A percentile compares a stretch with the other conserved stretches of the same genome.
phyloP scores from a whole-genome alignment of 2,329 filamentous ascomycete genomes.

The Emmonsiellopsis sp. region DNA sequence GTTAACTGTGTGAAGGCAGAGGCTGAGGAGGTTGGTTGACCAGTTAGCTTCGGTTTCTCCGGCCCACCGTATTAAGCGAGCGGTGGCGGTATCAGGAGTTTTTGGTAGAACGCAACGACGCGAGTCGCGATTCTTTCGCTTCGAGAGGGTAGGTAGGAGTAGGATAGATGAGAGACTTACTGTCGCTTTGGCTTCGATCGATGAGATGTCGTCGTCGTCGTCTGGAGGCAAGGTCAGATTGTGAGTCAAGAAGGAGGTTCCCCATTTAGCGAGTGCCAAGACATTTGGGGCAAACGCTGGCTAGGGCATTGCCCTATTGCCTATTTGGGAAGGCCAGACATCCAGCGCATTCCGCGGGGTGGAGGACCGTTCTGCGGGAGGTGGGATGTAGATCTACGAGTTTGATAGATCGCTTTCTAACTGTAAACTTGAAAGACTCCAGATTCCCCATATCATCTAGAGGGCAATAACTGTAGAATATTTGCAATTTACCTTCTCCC shows the following conservation, averaged over 20 bases:
- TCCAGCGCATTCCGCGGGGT: background rate
- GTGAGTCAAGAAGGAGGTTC: background rate
- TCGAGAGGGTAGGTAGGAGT: background rate
- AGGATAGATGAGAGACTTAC: background rate
- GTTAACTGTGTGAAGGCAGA: background rate
- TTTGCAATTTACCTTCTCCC: no score
- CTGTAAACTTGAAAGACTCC: background rate
- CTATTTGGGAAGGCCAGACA: background rate
- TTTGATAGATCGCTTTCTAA: background rate
- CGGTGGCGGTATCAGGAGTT: background rate
- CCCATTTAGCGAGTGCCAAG: conserved; percentile 7
- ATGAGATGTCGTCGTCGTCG: background rate
- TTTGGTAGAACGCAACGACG: no score
- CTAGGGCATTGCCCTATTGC: conserved; percentile 11
- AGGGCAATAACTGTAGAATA: no score
- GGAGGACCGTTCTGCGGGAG: background rate
- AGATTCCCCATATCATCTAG: no score
- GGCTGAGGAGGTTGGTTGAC: background rate
- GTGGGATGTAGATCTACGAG: background rate
- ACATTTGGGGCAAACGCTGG: background rate
- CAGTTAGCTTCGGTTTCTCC: background rate
- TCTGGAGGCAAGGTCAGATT: background rate
- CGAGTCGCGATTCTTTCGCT: background rate
- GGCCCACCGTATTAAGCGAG: background rate
- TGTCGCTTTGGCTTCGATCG: background rate